A percentile compares a stretch with the other conserved stretches of the same genome.
phyloP scores from a whole-genome alignment of 1,284 basidiomycete genomes.

The Sanguinoderma infundibulare region DNA sequence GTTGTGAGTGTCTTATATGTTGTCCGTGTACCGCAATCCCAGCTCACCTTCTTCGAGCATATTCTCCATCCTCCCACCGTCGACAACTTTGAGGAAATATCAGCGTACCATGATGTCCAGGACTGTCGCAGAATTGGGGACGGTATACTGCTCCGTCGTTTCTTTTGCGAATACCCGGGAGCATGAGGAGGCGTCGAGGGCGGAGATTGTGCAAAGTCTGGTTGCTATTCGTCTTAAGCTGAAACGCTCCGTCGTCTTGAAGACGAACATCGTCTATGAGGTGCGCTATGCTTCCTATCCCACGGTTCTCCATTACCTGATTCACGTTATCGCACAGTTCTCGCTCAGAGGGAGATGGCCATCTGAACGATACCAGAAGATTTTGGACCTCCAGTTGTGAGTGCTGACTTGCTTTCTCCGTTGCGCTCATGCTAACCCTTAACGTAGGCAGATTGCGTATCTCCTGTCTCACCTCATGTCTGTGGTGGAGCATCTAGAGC shows the following conservation, averaged over 20 bases:
- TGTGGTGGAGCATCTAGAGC: conserved; percentile 66
- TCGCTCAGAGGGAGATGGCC: conserved; percentile 76
- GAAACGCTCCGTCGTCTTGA: conserved; percentile 56
- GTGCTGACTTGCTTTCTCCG: conserved; percentile 13
- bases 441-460: conserved; percentile 59
- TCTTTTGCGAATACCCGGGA: conserved; percentile 60
- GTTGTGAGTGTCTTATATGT: conserved; percentile 48
- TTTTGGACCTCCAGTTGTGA: conserved; percentile 69
- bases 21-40: neutral
- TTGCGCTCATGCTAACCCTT: conserved; percentile 27
- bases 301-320: neutral
- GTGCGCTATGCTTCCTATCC: conserved; percentile 37
- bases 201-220: conserved; percentile 58
- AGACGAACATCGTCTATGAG: conserved; percentile 69
- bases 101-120: conserved; percentile 67
- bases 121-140: conserved; percentile 62
- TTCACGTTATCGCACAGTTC: conserved; percentile 45
- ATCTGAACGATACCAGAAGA: conserved; percentile 63
- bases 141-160: conserved; percentile 69
- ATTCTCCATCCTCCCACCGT: conserved; percentile 71
- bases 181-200: conserved; percentile 46
- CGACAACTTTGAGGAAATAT: conserved; percentile 71
- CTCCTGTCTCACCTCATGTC: conserved; percentile 69
- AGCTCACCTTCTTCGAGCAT: conserved; percentile 43
- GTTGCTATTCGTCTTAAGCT: conserved; percentile 71